Evolutionary conservation across 176 grass and related monocot genomes (phyloP), one percentile per base, ranked within the genome.

Genomic region (Coix lacrymajobi): DNA sequence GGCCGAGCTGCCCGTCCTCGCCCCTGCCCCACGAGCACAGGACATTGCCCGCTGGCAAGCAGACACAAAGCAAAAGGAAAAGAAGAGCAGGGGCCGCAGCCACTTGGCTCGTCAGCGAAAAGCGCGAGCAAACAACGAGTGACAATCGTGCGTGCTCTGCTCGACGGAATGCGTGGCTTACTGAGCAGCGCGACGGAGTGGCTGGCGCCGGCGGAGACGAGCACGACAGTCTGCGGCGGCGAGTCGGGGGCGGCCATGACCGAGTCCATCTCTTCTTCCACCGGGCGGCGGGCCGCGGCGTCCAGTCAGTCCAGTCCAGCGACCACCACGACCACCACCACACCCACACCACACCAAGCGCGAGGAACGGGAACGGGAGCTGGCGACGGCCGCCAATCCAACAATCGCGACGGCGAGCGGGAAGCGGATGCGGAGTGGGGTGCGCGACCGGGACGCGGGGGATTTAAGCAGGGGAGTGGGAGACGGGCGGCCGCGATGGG

Each of bases 1-100:
- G 96, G 13, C 96, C 96, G 12, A 99, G 87, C 87, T 99, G 96
- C 76, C 96, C 96, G 69, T 99, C 96, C 85, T 99, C 96, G 6
- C 96, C 96, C 76, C 96, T 96, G 61, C 96, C 96, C 96, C 93
- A 99, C 62, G 96, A 94, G 81, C 96, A 99, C 71, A 99, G 82
- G 76, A 67, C 69, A 90, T 96, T 91, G 52, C 83, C 96, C 83
- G 87, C 96, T 99, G 87, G 85, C 85, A 76, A 79, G 60, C 39
- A 19, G 81, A 28, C 64, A 72, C 14, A 41, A 19, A 15, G 22
- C 9, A 58, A 8, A 4, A 10, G 1, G 0, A 7, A 4, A 68
- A 41, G 1, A 17, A 46, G 4, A 10, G 3, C 40, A 44, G 69
- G 25, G 13, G 6, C 31, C n/a, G n/a, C n/a, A 6, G 46, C 3